These are phyloP conservation scores for Starmera dryadoides DNA, from an alignment of 805 yeast genomes.

Conservation along the genomic window DNA sequence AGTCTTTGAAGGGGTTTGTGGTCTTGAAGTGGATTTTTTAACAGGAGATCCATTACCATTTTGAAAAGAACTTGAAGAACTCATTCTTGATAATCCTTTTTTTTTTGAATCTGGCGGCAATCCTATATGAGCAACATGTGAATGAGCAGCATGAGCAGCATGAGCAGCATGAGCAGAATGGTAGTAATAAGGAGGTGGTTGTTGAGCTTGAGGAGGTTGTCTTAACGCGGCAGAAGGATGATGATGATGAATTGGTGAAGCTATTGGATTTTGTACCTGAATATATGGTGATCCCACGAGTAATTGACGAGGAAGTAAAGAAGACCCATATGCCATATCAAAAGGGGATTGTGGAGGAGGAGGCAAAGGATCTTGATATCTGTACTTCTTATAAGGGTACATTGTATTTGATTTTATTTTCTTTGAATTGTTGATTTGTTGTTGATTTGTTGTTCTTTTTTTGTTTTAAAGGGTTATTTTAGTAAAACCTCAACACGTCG, in stretches of 20 bases:
- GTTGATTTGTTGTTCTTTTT: too few relatives aligned
- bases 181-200: too few relatives aligned
- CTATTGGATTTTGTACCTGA: slow-evolving; percentile 30
- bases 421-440: too few relatives aligned
- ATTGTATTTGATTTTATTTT: too few relatives aligned
- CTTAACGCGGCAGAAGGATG: slow-evolving; percentile 1
- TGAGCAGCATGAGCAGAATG: too few relatives aligned
- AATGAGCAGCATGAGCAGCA: too few relatives aligned
- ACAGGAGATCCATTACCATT: not conserved
- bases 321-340: slow-evolving; percentile 51
- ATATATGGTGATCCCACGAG: slow-evolving; percentile 55
- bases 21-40: not conserved
- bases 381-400: not conserved
- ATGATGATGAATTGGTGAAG: slow-evolving; percentile 15
- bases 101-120: too few relatives aligned
- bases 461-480: too few relatives aligned
- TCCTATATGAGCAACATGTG: too few relatives aligned
- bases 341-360: slow-evolving; percentile 46
- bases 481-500: too few relatives aligned
- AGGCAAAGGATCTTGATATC: slow-evolving; percentile 3
- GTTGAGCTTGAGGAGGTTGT: not conserved
- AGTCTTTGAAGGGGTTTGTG: not conserved
- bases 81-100: too few relatives aligned
- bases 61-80: not conserved
- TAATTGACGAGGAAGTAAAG: slow-evolving; percentile 57